Evolutionary conservation across 352 stramenopile species (phyloP).

Genomic region (Phytophthora pini): DNA sequence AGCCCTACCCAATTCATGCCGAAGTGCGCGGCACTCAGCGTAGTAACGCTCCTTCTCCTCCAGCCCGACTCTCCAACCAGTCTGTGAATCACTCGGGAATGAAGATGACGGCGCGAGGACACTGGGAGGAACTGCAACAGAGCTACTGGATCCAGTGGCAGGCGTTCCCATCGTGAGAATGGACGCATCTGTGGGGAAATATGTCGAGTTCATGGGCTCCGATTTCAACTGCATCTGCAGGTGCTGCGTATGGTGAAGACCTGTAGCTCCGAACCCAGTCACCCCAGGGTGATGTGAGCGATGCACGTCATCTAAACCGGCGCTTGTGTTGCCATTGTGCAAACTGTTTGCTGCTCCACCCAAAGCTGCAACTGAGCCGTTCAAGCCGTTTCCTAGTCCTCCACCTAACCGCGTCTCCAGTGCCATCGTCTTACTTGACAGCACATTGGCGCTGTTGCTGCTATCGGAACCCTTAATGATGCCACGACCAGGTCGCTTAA

Average conservation of each 20-base stretch:
- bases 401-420: constrained; percentile 71
- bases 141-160: constrained; percentile 17
- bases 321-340: constrained; percentile 24
- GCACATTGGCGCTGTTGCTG: constrained; percentile 75
- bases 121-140: constrained; percentile 30
- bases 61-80: constrained; percentile 49
- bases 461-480: constrained; percentile 61
- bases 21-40: constrained; percentile 65
- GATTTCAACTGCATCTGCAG: constrained; percentile 59
- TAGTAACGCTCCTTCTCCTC: constrained; percentile 80
- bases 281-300: constrained; percentile 32
- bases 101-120: constrained; percentile 38
- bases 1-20: constrained; percentile 61
- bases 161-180: constrained; percentile 63
- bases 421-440: constrained; percentile 76
- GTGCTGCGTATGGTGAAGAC: constrained; percentile 32
- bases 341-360: constrained; percentile 26
- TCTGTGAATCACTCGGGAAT: constrained; percentile 28
- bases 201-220: constrained; percentile 71
- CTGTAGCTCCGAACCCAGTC: constrained; percentile 19
- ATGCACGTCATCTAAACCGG: constrained; percentile 38
- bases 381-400: constrained; percentile 41
- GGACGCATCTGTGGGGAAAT: constrained; percentile 70
- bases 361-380: constrained; percentile 24
- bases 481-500: constrained; percentile 65